phyloP scores from a whole-genome alignment of 768 basidiomycete species.

The Mrakia frigida region DNA sequence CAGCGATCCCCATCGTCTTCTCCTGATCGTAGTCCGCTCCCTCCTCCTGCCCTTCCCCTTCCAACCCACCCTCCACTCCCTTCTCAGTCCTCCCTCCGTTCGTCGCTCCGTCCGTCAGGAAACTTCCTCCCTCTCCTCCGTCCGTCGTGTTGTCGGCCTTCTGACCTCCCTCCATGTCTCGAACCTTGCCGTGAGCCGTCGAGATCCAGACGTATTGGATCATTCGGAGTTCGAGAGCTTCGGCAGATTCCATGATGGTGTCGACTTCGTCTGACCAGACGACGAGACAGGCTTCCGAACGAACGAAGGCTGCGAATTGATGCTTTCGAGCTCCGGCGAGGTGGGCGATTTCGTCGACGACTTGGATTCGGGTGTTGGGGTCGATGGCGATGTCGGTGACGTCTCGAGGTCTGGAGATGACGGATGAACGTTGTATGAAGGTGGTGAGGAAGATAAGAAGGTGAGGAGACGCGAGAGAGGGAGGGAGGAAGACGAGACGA shows the following conservation, averaged over 20 bases:
- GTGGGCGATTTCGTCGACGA: conserved; percentile 69
- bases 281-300: conserved; percentile 76
- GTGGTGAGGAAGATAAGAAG: not conserved
- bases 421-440: not conserved
- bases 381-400: conserved; percentile 52
- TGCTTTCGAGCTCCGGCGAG: conserved; percentile 80
- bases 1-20: conserved; percentile 37
- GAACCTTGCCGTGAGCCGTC: conserved; percentile 14
- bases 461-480: not conserved
- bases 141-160: conserved; percentile 3
- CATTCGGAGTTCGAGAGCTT: conserved; percentile 59
- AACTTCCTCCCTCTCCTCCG: not conserved
- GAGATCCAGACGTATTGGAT: conserved; percentile 73
- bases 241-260: conserved; percentile 58
- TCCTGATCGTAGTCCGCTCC: conserved; percentile 36
- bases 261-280: conserved; percentile 80
- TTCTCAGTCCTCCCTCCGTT: not conserved
- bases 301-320: conserved; percentile 81
- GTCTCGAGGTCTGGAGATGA: conserved; percentile 7
- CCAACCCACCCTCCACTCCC: not conserved
- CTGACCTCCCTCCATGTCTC: not conserved
- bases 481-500: not conserved
- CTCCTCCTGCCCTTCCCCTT: not conserved
- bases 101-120: conserved; percentile 9
- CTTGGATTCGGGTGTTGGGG: conserved; percentile 74